Percentiles rank a stretch among this genome's conserved stretches.
These are phyloP conservation scores for Nitzschia sp. DNA, from an alignment of 108 stramenopile species.

Conservation along the genomic window DNA sequence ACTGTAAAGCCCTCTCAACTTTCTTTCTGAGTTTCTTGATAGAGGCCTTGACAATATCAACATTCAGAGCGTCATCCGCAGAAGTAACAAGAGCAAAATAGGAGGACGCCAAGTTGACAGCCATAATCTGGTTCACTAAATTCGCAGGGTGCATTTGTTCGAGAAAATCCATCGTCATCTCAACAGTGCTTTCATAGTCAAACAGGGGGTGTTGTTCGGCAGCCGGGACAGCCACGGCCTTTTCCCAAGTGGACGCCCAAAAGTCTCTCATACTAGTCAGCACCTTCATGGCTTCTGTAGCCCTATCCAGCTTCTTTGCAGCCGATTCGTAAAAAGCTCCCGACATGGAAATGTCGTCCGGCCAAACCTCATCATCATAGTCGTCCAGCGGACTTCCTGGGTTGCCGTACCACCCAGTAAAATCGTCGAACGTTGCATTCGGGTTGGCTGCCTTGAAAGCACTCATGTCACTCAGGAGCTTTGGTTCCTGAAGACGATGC, in stretches of 20 bases:
- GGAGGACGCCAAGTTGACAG: constrained; percentile 68
- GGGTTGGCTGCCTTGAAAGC: constrained; percentile 88
- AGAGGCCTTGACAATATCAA: constrained; percentile 44
- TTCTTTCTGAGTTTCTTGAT: constrained; percentile 47
- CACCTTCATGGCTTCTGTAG: constrained; percentile 66
- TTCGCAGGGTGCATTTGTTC: constrained; percentile 84
- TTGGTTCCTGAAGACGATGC: constrained; percentile 72
- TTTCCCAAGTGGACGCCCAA: constrained; percentile 79
- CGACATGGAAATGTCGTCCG: constrained; percentile 22
- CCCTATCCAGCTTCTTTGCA: constrained; percentile 52
- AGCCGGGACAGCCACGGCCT: constrained; percentile 61
- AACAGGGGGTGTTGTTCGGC: constrained; percentile 80
- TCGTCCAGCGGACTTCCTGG: constrained; percentile 73
- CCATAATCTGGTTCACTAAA: constrained; percentile 73
- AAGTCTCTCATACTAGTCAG: constrained; percentile 70
- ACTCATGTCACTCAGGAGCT: constrained; percentile 83
- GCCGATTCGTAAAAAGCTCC: constrained; percentile 30
- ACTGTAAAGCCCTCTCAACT: constrained; percentile 54
- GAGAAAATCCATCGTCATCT: constrained; percentile 75
- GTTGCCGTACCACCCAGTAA: constrained; percentile 83
- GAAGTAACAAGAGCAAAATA: constrained; percentile 65
- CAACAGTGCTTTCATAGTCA: constrained; percentile 66
- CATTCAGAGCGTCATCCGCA: constrained; percentile 47
- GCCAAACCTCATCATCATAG: constrained; percentile 32
- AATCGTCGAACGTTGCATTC: constrained; percentile 70